Conservation (phyloP, 495 filamentous ascomycete species). For the Cryomyces minteri region DNA sequence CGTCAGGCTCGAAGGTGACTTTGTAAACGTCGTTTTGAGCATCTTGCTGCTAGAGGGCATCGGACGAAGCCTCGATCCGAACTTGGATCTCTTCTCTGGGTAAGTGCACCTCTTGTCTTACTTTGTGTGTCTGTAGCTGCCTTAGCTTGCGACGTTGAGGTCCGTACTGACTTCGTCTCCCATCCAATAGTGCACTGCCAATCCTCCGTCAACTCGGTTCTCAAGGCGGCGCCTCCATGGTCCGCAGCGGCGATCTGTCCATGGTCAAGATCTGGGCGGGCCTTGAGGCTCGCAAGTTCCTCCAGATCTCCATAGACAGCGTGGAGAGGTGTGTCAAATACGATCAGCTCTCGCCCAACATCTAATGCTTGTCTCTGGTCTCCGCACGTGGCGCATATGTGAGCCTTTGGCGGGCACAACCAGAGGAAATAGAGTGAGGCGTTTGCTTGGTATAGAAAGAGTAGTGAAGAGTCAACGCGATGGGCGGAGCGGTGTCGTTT, state of each 20-base stretch:
- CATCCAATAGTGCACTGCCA: conserved; percentile 49
- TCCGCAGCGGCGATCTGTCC: conserved; percentile 49
- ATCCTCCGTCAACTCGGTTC: conserved; percentile 80
- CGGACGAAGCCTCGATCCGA: conserved; percentile 67
- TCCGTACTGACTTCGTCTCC: conserved; percentile 1
- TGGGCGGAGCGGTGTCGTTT: too few relatives aligned
- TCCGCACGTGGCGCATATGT: too few relatives aligned
- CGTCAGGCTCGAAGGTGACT: conserved; percentile 90
- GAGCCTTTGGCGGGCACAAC: too few relatives aligned
- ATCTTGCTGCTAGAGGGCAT: conserved; percentile 92
- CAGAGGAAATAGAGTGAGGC: too few relatives aligned
- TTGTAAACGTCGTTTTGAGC: conserved; percentile 94
- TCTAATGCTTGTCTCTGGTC: conserved; percentile 6
- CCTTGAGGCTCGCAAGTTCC: conserved; percentile 68
- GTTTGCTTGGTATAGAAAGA: too few relatives aligned
- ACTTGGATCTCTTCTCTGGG: conserved; percentile 76
- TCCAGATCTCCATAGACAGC: conserved; percentile 76
- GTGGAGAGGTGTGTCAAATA: conserved; percentile 35
- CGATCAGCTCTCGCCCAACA: conserved; percentile 25
- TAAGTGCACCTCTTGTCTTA: conserved; percentile 15
- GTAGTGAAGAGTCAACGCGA: too few relatives aligned
- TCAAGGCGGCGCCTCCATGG: conserved; percentile 47
- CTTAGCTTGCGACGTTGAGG: neutral
- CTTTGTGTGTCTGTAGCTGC: neutral
- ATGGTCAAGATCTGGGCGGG: conserved; percentile 92